Percentiles rank a stretch among this genome's conserved stretches.
phyloP scores from a whole-genome alignment of 2,329 filamentous ascomycete genomes.

The Aureobasidium namibiae region DNA sequence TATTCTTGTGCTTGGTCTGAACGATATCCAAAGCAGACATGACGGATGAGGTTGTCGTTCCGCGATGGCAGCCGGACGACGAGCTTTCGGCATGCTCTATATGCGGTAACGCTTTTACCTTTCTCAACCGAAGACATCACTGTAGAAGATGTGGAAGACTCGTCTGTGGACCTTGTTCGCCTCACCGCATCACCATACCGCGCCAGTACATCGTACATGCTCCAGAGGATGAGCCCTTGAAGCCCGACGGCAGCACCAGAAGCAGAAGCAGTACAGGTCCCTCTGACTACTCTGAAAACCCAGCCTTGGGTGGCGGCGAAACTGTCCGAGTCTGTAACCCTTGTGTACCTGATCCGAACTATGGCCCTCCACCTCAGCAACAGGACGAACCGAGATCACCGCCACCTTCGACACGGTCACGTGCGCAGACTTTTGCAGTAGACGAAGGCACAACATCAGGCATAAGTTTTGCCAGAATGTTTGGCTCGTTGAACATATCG shows the following conservation, averaged over 20 bases:
- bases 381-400: constrained; percentile 9
- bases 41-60: constrained; percentile 47
- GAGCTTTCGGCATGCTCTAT: constrained; percentile 81
- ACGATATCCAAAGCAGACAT: background rate
- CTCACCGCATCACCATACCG: constrained; percentile 90
- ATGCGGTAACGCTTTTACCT: constrained; percentile 68
- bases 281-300: constrained; percentile 30
- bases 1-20: background rate
- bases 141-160: constrained; percentile 93
- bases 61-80: constrained; percentile 80
- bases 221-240: constrained; percentile 35
- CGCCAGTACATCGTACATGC: constrained; percentile 86
- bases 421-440: constrained; percentile 13
- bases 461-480: constrained; percentile 6
- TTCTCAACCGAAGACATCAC: constrained; percentile 86
- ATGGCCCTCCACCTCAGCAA: constrained; percentile 14
- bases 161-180: constrained; percentile 82
- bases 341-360: constrained; percentile 56
- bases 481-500: background rate
- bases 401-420: constrained; percentile 14
- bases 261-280: constrained; percentile 29
- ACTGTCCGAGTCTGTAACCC: constrained; percentile 65
- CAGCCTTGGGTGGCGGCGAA: constrained; percentile 54
- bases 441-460: background rate
- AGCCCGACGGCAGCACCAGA: constrained; percentile 30